Evolutionary conservation across 495 filamentous ascomycete genomes (phyloP).

Genomic region (Amorphotheca resinae): DNA sequence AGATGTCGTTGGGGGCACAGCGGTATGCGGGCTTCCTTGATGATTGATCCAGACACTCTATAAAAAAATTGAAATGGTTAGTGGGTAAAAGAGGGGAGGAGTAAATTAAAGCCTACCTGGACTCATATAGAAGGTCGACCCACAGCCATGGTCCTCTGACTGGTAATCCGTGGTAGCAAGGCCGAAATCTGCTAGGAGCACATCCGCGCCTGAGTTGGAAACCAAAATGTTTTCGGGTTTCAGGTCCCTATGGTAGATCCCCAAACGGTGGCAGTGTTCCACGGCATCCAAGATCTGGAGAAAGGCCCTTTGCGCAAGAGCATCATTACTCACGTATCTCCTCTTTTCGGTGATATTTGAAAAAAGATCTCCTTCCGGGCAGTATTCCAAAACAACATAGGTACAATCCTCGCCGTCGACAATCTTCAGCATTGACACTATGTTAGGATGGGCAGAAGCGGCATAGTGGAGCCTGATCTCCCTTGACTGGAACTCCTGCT

Average conservation of each 20-base stretch:
- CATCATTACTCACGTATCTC: conserved; percentile 86
- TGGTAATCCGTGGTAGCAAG: conserved; percentile 72
- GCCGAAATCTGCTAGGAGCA: conserved; percentile 96
- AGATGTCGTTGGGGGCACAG: conserved; percentile 92
- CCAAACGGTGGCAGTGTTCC: conserved; percentile 80
- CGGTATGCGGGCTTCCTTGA: conserved; percentile 74
- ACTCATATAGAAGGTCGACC: conserved; percentile 98
- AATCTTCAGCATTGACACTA: conserved; percentile 90
- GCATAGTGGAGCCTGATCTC: conserved; percentile 87
- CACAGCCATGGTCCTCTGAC: conserved; percentile 93
- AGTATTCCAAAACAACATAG: conserved; percentile 94
- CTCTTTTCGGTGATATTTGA: conserved; percentile 91
- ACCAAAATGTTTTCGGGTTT: conserved; percentile 99
- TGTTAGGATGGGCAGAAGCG: conserved; percentile 80
- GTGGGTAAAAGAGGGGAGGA: conserved; percentile 16
- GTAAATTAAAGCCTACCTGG: conserved; percentile 55
- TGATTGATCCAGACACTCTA: conserved; percentile 88
- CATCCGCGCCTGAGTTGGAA: conserved; percentile 70
- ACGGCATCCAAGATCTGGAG: conserved; percentile 97
- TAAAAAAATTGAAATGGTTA: conserved; percentile 14
- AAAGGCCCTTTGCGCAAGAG: conserved; percentile 74
- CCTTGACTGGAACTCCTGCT: conserved; percentile 78
- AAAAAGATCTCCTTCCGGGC: conserved; percentile 94
- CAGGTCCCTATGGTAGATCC: conserved; percentile 94
- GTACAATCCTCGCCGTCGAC: conserved; percentile 88